A percentile compares a stretch with the other conserved stretches of the same genome.
phyloP scores from a whole-genome alignment of 2,329 filamentous ascomycete species.

The Acarospora socialis region DNA sequence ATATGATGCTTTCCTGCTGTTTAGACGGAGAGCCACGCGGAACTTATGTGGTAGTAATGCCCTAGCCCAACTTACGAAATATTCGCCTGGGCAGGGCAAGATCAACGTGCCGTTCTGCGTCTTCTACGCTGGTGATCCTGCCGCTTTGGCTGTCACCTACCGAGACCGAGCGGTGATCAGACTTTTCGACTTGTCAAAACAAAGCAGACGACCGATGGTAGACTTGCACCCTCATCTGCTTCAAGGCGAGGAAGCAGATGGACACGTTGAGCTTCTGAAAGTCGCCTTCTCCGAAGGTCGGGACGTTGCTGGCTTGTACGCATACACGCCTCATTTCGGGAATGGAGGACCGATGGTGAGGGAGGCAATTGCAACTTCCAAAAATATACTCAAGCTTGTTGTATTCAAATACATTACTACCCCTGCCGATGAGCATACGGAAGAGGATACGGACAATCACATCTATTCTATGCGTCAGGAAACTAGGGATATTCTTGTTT shows the following conservation, averaged over 20 bases:
- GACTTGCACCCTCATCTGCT: no score
- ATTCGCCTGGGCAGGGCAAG: background rate
- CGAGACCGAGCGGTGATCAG: slow-evolving; percentile 5
- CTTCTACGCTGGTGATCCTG: slow-evolving; percentile 3
- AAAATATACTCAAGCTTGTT: slow-evolving; percentile 7
- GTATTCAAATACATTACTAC: slow-evolving; percentile 13
- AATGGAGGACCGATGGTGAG: background rate
- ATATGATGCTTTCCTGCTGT: background rate
- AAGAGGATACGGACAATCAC: slow-evolving; percentile 3
- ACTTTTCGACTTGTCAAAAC: slow-evolving; percentile 9
- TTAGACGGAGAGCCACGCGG: background rate
- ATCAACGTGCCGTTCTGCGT: slow-evolving; percentile 1
- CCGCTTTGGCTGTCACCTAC: slow-evolving; percentile 7
- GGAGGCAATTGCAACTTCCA: background rate
- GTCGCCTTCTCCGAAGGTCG: slow-evolving; percentile 10
- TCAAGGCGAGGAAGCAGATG: no score
- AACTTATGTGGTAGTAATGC: background rate
- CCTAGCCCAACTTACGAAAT: slow-evolving; percentile 2
- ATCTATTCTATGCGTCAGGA: no score
- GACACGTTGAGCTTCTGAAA: slow-evolving; percentile 8
- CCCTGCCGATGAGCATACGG: no score
- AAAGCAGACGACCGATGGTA: no score
- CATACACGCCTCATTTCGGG: background rate
- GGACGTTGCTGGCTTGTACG: slow-evolving; percentile 11
- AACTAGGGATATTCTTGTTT: slow-evolving; percentile 5